phyloP scores from a whole-genome alignment of 129 eudicot species.

The Flaveria linearis region DNA sequence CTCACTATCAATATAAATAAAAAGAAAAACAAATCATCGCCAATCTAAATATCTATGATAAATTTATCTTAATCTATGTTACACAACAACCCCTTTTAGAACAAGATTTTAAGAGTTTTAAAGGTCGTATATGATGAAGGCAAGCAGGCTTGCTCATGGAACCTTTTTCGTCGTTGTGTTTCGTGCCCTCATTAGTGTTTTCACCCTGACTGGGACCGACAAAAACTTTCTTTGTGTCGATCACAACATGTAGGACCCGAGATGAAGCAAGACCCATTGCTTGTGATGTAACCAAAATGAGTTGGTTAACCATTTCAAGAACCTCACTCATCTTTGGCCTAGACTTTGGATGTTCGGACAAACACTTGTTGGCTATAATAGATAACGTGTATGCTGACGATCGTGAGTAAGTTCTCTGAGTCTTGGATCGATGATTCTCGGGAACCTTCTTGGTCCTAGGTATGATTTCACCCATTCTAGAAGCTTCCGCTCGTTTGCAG shows the following conservation, averaged over 20 bases:
- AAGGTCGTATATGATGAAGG: background rate
- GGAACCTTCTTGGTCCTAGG: conserved; percentile 44
- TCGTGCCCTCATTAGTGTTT: conserved; percentile 24
- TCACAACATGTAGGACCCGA: background rate
- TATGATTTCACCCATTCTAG: conserved; percentile 62
- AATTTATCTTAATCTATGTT: too few species aligned
- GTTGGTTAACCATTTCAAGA: conserved; percentile 49
- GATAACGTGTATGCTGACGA: conserved; percentile 52
- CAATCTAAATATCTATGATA: too few species aligned
- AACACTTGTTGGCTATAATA: conserved; percentile 54
- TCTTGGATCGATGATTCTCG: conserved; percentile 57
- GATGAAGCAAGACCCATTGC: conserved; percentile 1
- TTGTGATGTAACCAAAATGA: background rate
- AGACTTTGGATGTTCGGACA: conserved; percentile 39
- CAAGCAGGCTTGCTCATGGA: background rate
- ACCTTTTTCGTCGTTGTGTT: background rate
- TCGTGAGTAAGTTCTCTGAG: conserved; percentile 44
- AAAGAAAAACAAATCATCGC: too few species aligned
- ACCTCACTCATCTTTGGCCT: conserved; percentile 75
- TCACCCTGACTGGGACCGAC: conserved; percentile 4
- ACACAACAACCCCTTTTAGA: background rate
- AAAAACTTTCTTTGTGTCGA: conserved; percentile 32
- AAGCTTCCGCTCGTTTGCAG: conserved; percentile 31
- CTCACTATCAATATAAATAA: too few species aligned
- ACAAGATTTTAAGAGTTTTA: background rate